Conservation (phyloP, 352 stramenopile species). For the Phytophthora pseudosyringae region DNA sequence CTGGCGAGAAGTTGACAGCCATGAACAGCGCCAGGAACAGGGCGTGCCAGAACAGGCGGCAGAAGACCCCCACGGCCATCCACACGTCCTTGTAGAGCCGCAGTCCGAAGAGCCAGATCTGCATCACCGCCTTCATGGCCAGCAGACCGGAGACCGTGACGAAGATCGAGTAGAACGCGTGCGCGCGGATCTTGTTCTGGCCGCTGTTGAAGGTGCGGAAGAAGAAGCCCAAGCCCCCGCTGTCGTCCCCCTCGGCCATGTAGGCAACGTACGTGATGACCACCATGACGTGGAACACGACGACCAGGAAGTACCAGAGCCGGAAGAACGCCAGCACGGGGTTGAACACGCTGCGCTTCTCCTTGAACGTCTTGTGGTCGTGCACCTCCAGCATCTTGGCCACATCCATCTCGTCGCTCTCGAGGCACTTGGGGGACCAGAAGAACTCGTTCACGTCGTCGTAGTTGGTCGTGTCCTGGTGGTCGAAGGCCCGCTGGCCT, state of each 20-base stretch:
- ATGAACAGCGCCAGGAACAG: conserved; percentile 78
- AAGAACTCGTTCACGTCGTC: conserved; percentile 93
- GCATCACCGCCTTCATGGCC: conserved; percentile 69
- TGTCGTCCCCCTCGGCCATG: conserved; percentile 58
- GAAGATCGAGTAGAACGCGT: conserved; percentile 78
- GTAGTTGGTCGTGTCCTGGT: conserved; percentile 88
- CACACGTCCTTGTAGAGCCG: conserved; percentile 70
- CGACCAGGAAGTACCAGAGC: conserved; percentile 84
- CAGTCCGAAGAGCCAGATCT: conserved; percentile 79
- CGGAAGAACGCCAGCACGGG: conserved; percentile 84
- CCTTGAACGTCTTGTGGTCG: conserved; percentile 88
- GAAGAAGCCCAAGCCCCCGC: conserved; percentile 63
- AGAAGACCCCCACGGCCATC: conserved; percentile 70
- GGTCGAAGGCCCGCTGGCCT: conserved; percentile 61
- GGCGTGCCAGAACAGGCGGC: conserved; percentile 72
- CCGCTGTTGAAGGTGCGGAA: conserved; percentile 59
- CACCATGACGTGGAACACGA: conserved; percentile 73
- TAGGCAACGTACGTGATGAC: conserved; percentile 77
- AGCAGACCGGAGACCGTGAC: conserved; percentile 62
- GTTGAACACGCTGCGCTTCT: conserved; percentile 89
- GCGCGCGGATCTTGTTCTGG: conserved; percentile 66
- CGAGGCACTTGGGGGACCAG: conserved; percentile 70
- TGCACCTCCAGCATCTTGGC: conserved; percentile 60
- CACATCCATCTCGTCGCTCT: conserved; percentile 75
- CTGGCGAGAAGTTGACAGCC: conserved; percentile 65